phyloP scores from a whole-genome alignment of 352 stramenopile genomes.

The Globisporangium canariense region DNA sequence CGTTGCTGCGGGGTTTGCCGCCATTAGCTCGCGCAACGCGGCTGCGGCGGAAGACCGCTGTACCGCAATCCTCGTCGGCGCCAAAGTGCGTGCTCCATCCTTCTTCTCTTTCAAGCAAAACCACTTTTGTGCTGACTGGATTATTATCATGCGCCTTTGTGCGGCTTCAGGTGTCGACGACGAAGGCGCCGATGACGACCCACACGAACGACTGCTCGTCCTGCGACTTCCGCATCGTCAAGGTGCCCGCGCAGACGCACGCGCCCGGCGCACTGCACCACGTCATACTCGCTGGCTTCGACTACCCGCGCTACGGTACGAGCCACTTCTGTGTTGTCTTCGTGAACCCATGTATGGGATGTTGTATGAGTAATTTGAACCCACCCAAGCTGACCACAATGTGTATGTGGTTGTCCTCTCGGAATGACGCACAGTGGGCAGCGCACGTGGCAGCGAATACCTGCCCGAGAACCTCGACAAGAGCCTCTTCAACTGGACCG shows the following conservation, averaged over 20 bases:
- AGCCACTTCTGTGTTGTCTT: not conserved
- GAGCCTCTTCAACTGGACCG: slow-evolving; percentile 66
- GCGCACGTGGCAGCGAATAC: slow-evolving; percentile 58
- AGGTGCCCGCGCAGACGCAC: slow-evolving; percentile 62
- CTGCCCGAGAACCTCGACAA: slow-evolving; percentile 59
- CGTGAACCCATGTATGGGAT: not conserved
- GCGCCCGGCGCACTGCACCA: slow-evolving; percentile 39
- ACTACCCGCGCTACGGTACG: slow-evolving; percentile 79
- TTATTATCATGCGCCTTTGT: not conserved
- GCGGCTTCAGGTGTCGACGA: slow-evolving; percentile 46
- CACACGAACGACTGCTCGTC: slow-evolving; percentile 83
- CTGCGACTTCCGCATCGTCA: slow-evolving; percentile 81
- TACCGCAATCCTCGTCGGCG: slow-evolving; percentile 76
- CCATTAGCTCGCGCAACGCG: slow-evolving; percentile 7
- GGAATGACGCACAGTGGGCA: slow-evolving; percentile 38
- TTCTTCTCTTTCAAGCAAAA: not conserved
- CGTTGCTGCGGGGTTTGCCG: slow-evolving; percentile 20
- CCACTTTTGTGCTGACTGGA: not conserved
- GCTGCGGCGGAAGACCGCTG: slow-evolving; percentile 55
- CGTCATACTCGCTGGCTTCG: slow-evolving; percentile 47
- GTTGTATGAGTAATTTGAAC: not conserved
- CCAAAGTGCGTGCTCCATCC: slow-evolving; percentile 40
- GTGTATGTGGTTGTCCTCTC: not conserved
- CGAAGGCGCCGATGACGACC: slow-evolving; percentile 69
- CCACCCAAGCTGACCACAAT: slow-evolving; percentile 2